A percentile compares a stretch with the other conserved stretches of the same genome.
phyloP scores from a whole-genome alignment of 2,329 filamentous ascomycete genomes.

The Tolypocladium nubicola region DNA sequence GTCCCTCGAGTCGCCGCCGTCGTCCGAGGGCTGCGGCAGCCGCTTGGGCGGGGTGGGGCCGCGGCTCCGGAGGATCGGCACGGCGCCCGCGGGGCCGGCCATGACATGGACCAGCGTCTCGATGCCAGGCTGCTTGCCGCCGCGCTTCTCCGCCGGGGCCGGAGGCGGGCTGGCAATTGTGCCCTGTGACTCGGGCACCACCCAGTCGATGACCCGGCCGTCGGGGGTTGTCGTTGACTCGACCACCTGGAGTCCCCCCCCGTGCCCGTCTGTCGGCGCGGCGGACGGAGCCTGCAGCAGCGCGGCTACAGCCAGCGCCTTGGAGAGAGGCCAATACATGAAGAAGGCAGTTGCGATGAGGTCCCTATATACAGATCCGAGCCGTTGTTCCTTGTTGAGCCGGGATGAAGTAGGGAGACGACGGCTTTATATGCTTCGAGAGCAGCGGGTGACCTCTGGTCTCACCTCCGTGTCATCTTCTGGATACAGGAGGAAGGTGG shows the following conservation, averaged over 20 bases:
- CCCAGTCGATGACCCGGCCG: constrained; percentile 11
- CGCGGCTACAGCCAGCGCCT: background rate
- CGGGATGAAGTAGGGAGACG: background rate
- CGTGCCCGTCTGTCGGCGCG: background rate
- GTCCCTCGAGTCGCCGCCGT: background rate
- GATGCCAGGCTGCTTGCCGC: background rate
- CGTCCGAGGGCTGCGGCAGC: constrained; percentile 1
- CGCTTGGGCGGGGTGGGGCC: constrained; percentile 6
- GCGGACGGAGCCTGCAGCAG: background rate
- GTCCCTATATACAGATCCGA: background rate
- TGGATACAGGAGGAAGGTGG: background rate
- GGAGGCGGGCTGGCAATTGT: constrained; percentile 5
- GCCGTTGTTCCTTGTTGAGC: background rate
- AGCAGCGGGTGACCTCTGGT: background rate
- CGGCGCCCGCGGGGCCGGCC: constrained; percentile 8
- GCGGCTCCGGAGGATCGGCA: constrained; percentile 8
- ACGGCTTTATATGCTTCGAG: background rate
- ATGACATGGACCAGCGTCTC: background rate
- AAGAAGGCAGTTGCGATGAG: background rate
- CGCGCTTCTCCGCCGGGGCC: background rate
- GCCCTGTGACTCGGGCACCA: constrained; percentile 7
- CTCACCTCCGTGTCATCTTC: background rate
- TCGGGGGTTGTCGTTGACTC: constrained; percentile 4
- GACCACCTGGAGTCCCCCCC: constrained; percentile 2
- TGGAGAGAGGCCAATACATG: background rate